A percentile compares a stretch with the other conserved stretches of the same genome.
Evolutionary conservation across 495 filamentous ascomycete species (phyloP).

Genomic region (Peziza echinospora): DNA sequence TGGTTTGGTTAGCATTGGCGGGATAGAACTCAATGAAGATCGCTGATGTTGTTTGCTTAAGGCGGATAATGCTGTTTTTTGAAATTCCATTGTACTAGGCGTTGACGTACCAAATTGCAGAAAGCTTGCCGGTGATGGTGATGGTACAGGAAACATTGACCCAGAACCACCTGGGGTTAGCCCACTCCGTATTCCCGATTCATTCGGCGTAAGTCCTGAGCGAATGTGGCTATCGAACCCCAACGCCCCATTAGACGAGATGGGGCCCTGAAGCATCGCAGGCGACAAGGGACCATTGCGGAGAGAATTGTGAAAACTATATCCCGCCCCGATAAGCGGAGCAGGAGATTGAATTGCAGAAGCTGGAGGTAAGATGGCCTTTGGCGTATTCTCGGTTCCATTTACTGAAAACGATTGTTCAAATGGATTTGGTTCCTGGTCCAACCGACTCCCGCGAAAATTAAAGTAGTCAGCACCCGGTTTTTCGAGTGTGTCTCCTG

Average conservation of each 20-base stretch:
- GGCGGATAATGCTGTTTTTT: slow-evolving; percentile 29
- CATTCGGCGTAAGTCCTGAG: slow-evolving; percentile 83
- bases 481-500: slow-evolving; percentile 5
- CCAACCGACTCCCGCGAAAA: slow-evolving; percentile 14
- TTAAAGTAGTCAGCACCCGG: slow-evolving; percentile 16
- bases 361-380: slow-evolving; percentile 75
- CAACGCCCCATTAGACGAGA: slow-evolving; percentile 25
- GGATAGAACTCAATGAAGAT: not conserved
- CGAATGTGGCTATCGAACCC: slow-evolving; percentile 48
- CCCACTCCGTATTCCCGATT: slow-evolving; percentile 78
- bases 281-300: slow-evolving; percentile 86
- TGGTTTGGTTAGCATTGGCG: slow-evolving; percentile 19
- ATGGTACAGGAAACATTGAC: slow-evolving; percentile 89
- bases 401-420: slow-evolving; percentile 72
- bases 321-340: slow-evolving; percentile 46
- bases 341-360: slow-evolving; percentile 83
- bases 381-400: slow-evolving; percentile 51
- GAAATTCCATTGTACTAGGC: slow-evolving; percentile 79
- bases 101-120: slow-evolving; percentile 55
- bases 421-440: slow-evolving; percentile 75
- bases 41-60: slow-evolving; percentile 16
- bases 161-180: slow-evolving; percentile 88
- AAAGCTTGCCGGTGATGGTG: slow-evolving; percentile 62
- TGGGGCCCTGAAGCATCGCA: slow-evolving; percentile 84
- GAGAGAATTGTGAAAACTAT: slow-evolving; percentile 63